Conservation (phyloP, 495 filamentous ascomycete genomes). For the Aspergillus asperescens region DNA sequence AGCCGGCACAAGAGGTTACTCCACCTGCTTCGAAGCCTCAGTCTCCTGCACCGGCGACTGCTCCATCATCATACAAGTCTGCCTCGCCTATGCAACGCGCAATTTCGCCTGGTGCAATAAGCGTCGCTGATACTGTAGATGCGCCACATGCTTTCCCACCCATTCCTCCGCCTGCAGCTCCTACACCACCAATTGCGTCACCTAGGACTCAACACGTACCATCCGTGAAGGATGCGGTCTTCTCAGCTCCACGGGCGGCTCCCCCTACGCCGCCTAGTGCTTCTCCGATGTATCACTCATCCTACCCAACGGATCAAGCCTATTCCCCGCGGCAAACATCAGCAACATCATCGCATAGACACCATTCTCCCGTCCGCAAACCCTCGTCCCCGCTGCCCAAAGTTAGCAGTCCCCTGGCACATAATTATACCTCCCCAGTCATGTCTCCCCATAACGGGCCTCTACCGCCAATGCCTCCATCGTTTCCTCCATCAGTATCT, state of each 20-base stretch:
- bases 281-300: constrained; percentile 16
- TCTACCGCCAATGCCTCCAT: constrained; percentile 16
- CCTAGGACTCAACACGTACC: constrained; percentile 9
- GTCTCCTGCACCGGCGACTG: constrained; percentile 8
- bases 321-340: constrained; percentile 20
- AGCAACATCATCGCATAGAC: constrained; percentile 19
- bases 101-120: constrained; percentile 17
- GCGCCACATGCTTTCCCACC: constrained; percentile 14
- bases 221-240: constrained; percentile 4
- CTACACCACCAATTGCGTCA: constrained; percentile 14
- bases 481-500: constrained; percentile 22
- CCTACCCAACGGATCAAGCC: constrained; percentile 13
- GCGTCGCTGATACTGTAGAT: constrained; percentile 2
- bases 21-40: constrained; percentile 15
- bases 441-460: constrained; percentile 32
- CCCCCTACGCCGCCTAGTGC: constrained; percentile 15
- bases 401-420: constrained; percentile 37
- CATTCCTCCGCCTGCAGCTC: constrained; percentile 16
- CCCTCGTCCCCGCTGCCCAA: constrained; percentile 35
- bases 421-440: constrained; percentile 34
- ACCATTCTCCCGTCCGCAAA: constrained; percentile 22
- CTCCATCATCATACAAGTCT: constrained; percentile 12
- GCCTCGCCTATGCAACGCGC: constrained; percentile 15
- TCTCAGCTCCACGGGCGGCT: constrained; percentile 10
- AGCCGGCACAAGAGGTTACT: constrained; percentile 15